A percentile compares a stretch with the other conserved stretches of the same genome.
phyloP scores from a whole-genome alignment of 495 filamentous ascomycete species.

The Parmelia sp. region DNA sequence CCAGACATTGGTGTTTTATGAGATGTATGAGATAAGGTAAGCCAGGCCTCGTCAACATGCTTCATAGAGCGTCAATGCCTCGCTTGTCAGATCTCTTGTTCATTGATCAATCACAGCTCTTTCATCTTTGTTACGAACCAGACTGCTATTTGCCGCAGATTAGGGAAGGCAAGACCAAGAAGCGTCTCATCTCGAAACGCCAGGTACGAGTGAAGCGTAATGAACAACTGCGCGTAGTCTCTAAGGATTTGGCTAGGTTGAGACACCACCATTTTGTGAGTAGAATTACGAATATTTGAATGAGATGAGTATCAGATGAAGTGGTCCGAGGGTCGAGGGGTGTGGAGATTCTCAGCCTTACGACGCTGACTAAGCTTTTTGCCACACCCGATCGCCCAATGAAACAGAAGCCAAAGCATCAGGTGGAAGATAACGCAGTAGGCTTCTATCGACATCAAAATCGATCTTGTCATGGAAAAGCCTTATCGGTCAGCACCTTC shows the following conservation, averaged over 20 bases:
- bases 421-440: background rate
- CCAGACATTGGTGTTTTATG: background rate
- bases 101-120: background rate
- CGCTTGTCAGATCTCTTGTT: background rate
- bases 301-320: too few relatives aligned
- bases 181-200: background rate
- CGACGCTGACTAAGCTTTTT: background rate
- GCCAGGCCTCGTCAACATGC: background rate
- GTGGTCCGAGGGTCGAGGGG: too few relatives aligned
- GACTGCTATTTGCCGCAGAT: background rate
- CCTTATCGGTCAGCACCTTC: slow-evolving; percentile 3
- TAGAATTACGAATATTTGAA: too few relatives aligned
- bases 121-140: background rate
- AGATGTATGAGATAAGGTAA: background rate
- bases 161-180: background rate
- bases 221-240: background rate
- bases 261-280: too few relatives aligned
- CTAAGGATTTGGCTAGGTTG: background rate
- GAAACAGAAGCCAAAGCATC: background rate
- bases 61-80: background rate
- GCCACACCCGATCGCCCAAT: background rate
- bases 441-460: background rate
- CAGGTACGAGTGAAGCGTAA: background rate
- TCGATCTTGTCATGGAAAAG: background rate
- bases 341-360: too few relatives aligned